Percentiles rank a stretch among this genome's conserved stretches.
Conservation (phyloP, 2,329 filamentous ascomycete genomes). For the Penicillium sp. region DNA sequence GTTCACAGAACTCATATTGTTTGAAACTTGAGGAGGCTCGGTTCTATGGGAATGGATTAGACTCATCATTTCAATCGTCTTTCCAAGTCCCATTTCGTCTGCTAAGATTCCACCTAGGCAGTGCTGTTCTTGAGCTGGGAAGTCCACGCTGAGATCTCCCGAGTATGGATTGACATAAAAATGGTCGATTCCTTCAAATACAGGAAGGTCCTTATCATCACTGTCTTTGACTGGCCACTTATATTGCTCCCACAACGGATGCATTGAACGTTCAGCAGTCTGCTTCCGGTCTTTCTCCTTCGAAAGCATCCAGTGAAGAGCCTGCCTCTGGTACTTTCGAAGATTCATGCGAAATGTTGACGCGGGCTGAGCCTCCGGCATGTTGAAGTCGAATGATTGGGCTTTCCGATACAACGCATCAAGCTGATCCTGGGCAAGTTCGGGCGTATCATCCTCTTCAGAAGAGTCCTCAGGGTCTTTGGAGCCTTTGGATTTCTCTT, state of each 20-base stretch:
- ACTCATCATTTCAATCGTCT: conserved; percentile 98
- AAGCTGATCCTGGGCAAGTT: conserved; percentile 92
- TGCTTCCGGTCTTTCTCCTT: conserved; percentile 82
- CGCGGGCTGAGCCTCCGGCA: conserved; percentile 80
- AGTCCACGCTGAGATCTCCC: conserved; percentile 86
- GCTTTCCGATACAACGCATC: conserved; percentile 94
- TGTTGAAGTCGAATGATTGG: conserved; percentile 93
- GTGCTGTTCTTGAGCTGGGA: conserved; percentile 90
- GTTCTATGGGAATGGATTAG: conserved; percentile 81
- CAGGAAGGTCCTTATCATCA: conserved; percentile 73
- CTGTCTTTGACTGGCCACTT: conserved; percentile 83
- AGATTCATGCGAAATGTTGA: conserved; percentile 79
- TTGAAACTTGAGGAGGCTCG: conserved; percentile 40
- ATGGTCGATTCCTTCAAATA: conserved; percentile 63
- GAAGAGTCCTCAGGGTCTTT: conserved; percentile 48
- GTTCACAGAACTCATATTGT: conserved; percentile 51
- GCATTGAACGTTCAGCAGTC: conserved; percentile 78
- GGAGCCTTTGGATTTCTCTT: conserved; percentile 28
- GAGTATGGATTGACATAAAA: conserved; percentile 99
- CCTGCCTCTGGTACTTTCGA: conserved; percentile 92
- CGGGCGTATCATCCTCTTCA: conserved; percentile 79
- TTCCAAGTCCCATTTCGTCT: conserved; percentile 95
- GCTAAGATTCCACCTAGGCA: conserved; percentile 91
- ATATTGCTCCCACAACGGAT: conserved; percentile 97
- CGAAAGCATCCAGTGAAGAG: conserved; percentile 91